Conservation (phyloP, 495 filamentous ascomycete genomes). For the Barbatosphaeria neglecta region DNA sequence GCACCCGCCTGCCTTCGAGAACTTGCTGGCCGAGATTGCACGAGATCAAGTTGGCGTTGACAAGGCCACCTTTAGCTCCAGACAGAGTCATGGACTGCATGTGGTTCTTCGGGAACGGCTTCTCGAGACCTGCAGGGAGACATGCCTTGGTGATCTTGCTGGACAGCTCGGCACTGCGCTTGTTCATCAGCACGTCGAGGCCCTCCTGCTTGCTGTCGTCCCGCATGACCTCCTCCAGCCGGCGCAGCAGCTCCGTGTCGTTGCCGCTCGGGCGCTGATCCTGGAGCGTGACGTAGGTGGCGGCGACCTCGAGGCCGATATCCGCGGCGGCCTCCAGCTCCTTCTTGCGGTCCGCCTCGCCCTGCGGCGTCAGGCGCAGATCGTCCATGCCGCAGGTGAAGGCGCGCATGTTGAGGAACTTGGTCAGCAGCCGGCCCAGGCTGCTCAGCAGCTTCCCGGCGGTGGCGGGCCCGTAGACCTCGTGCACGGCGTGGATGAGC, state of each 20-base stretch:
- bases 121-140: conserved; percentile 71
- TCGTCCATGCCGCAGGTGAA: conserved; percentile 98
- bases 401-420: conserved; percentile 81
- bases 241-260: conserved; percentile 57
- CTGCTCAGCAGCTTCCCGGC: conserved; percentile 82
- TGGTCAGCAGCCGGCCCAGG: conserved; percentile 78
- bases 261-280: conserved; percentile 43
- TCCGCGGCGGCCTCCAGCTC: conserved; percentile 54
- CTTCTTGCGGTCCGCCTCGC: conserved; percentile 59
- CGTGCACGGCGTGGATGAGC: conserved; percentile 83
- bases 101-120: conserved; percentile 91
- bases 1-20: conserved; percentile 87
- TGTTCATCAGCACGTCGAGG: conserved; percentile 75
- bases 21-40: conserved; percentile 96
- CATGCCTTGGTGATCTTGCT: conserved; percentile 66
- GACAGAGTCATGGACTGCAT: conserved; percentile 99
- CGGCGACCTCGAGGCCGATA: conserved; percentile 73
- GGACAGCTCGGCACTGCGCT: conserved; percentile 57
- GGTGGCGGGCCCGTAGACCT: conserved; percentile 77
- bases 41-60: conserved; percentile 96
- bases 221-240: conserved; percentile 80
- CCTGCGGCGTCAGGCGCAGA: conserved; percentile 70
- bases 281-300: conserved; percentile 85
- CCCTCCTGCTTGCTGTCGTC: conserved; percentile 83
- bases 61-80: conserved; percentile 83